Evolutionary conservation across 1,284 basidiomycete genomes (phyloP), one percentile per base, ranked within the genome.

Genomic region (Naganishia cerealis): DNA sequence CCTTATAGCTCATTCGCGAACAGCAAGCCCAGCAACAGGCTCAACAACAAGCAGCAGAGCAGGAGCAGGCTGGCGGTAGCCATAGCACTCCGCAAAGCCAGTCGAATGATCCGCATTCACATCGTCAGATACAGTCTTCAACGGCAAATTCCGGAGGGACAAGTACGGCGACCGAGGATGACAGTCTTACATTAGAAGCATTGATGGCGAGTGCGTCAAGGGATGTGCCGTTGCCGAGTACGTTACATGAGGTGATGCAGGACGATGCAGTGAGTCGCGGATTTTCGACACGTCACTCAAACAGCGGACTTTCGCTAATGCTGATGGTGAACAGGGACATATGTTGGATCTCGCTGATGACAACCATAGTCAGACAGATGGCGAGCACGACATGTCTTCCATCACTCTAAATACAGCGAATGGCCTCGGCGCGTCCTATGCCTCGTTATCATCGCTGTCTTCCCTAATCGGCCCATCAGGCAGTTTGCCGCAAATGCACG

Each of bases 21-120:
- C 57, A 58, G 42, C 57, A 58, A 42, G 57, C 57, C 13, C 57
- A 43, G 40, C 57, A 58, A 24, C 57, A 58, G 21, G 38, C 57
- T 18, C n/a, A 54, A 24, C 53, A 10, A 15, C 16, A 3, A 7
- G 53, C 53, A 21, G 10, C 38, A 13, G 56, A 57, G 21, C 15
- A 57, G 7, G 36, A 57, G 9, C 24, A 36, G 15, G 39, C 21
- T 38, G 24, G 56, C 56, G 18, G 18, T 12, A 57, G 5, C 24
- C n/a, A 36, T 3, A 18, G 13, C 15, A 24, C 16, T 7, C 38
- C 39, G 13, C 56, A 38, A 10, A 39, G 56, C 16, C 43, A 46
- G 43, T 46, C 43, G n/a, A 8, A n/a, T 33, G 29, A 36, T 39
- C 9, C 33, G 18, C 54, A 36, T 38, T 33, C 16, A 18, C 33